These are phyloP conservation scores for Arthroderma sp. DNA, from an alignment of 2,329 filamentous ascomycete species.

Conservation along the genomic window DNA sequence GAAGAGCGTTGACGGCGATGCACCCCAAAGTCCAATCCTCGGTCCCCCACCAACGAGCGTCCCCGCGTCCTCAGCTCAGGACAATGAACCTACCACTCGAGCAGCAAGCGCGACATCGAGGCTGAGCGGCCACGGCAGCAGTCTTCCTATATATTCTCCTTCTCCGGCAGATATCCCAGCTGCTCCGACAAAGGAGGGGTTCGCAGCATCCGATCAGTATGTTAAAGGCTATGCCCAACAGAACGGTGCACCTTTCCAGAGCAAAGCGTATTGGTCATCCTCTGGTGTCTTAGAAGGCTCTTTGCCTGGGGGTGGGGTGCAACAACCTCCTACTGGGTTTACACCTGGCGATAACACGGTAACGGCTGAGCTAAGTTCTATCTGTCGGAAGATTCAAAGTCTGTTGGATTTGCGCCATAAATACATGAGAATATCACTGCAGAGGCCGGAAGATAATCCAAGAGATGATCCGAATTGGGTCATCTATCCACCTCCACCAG, in stretches of 20 bases:
- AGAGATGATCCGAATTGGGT: conserved; percentile 71
- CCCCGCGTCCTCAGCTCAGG: conserved; percentile 9
- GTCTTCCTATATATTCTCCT: conserved; percentile 4
- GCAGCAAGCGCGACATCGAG: conserved; percentile 15
- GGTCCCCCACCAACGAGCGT: conserved; percentile 19
- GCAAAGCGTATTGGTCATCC: conserved; percentile 39
- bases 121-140: conserved; percentile 11
- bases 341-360: conserved; percentile 65
- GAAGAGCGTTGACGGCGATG: conserved; percentile 23
- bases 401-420: conserved; percentile 79
- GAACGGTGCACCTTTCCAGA: conserved; percentile 41
- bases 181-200: conserved; percentile 16
- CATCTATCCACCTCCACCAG: conserved; percentile 82
- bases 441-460: conserved; percentile 72
- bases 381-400: conserved; percentile 82
- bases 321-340: conserved; percentile 49
- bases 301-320: conserved; percentile 47
- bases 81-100: conserved; percentile 12
- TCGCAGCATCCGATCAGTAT: conserved; percentile 35
- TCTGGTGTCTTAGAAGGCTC: conserved; percentile 45
- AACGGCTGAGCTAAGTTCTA: conserved; percentile 67
- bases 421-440: conserved; percentile 75
- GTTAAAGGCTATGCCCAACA: conserved; percentile 39
- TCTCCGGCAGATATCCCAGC: conserved; percentile 11
- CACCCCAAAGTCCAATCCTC: conserved; percentile 24